A percentile compares a stretch with the other conserved stretches of the same genome.
Conservation (phyloP, 2,329 filamentous ascomycete genomes). For the Xylaria polymorpha region DNA sequence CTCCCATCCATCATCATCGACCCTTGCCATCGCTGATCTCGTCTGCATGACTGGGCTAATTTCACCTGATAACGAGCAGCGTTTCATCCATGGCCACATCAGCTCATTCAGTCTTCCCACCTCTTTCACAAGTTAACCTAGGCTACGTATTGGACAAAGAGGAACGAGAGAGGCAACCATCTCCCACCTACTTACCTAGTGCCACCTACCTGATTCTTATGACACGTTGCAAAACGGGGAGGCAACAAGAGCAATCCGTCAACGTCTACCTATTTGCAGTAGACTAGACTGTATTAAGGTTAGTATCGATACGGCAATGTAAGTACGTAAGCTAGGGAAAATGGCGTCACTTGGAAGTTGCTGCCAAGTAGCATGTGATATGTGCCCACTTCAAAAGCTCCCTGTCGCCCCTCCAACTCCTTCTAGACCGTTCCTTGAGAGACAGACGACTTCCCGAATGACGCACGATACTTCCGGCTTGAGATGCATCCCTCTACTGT, state of each 20-base stretch:
- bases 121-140: background rate
- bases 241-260: background rate
- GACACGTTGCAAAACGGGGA: background rate
- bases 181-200: background rate
- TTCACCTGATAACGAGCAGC: constrained; percentile 26
- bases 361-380: constrained; percentile 37
- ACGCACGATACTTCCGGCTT: constrained; percentile 22
- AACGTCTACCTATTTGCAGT: no score
- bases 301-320: background rate
- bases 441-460: constrained; percentile 21
- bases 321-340: background rate
- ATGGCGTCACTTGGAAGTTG: constrained; percentile 31
- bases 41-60: constrained; percentile 19
- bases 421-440: constrained; percentile 23
- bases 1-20: background rate
- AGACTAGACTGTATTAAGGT: background rate
- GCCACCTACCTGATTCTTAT: background rate
- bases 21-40: constrained; percentile 23
- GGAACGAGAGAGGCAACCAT: background rate
- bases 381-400: constrained; percentile 26
- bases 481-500: background rate
- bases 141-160: background rate
- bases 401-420: constrained; percentile 18
- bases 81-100: constrained; percentile 31
- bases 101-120: constrained; percentile 26